These are phyloP conservation scores for Fraxinus angustifolia DNA, from an alignment of 305 asterid genomes.

Conservation along the genomic window DNA sequence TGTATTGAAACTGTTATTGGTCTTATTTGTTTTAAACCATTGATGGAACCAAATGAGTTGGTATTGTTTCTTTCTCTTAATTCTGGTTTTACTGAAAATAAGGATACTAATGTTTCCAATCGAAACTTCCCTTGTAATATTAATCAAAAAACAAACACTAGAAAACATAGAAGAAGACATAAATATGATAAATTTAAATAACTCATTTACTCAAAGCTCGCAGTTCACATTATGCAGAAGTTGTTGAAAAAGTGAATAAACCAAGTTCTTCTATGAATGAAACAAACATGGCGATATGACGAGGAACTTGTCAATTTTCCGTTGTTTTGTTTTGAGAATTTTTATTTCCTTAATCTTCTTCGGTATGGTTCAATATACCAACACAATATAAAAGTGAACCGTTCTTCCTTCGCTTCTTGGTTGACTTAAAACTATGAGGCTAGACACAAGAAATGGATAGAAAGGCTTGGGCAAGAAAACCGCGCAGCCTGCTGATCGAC, in stretches of 20 bases:
- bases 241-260: neutral
- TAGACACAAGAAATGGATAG: neutral
- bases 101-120: neutral
- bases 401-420: neutral
- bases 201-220: neutral
- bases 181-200: neutral
- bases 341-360: neutral
- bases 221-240: neutral
- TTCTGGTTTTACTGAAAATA: conserved; percentile 2
- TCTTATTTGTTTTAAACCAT: conserved; percentile 24
- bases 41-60: conserved; percentile 33
- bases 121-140: neutral
- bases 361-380: neutral
- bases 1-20: conserved; percentile 21
- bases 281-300: neutral
- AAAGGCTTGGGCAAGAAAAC: neutral
- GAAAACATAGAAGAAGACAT: neutral
- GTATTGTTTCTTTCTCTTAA: conserved; percentile 24
- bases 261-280: neutral
- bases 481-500: neutral
- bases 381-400: neutral
- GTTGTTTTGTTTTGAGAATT: neutral
- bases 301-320: conserved; percentile 3
- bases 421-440: neutral
- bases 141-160: conserved; percentile 5